Percentiles rank a stretch among this genome's conserved stretches.
These are phyloP conservation scores for Peniophora sp. DNA, from an alignment of 1,284 basidiomycete genomes.

Conservation along the genomic window DNA sequence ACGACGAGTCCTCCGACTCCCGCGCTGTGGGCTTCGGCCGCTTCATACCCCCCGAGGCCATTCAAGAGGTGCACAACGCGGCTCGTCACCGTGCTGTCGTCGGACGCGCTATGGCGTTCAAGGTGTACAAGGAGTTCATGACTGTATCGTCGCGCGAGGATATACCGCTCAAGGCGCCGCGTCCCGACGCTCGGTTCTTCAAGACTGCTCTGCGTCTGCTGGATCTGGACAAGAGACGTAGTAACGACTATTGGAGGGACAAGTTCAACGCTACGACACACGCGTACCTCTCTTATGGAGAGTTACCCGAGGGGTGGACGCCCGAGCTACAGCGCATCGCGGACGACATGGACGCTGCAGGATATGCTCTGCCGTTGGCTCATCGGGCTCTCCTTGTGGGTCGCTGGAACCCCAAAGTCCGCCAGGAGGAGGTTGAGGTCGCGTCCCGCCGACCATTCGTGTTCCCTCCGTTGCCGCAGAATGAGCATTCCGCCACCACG, in stretches of 20 bases:
- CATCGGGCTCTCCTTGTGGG: conserved; percentile 38
- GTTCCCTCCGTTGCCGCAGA: conserved; percentile 18
- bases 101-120: too few relatives aligned
- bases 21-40: conserved; percentile 1
- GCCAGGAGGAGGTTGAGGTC: background rate
- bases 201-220: conserved; percentile 41
- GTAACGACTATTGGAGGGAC: conserved; percentile 19
- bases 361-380: conserved; percentile 38
- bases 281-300: conserved; percentile 11
- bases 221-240: conserved; percentile 33
- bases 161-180: too few relatives aligned
- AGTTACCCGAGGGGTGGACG: conserved; percentile 20
- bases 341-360: conserved; percentile 34
- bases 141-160: too few relatives aligned
- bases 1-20: background rate
- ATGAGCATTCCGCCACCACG: conserved; percentile 16
- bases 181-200: conserved; percentile 52
- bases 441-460: conserved; percentile 22
- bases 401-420: conserved; percentile 10
- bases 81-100: too few relatives aligned
- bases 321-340: conserved; percentile 36
- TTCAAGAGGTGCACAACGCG: too few relatives aligned
- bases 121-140: too few relatives aligned
- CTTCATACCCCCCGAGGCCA: background rate
- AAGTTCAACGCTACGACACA: conserved; percentile 15